A percentile compares a stretch with the other conserved stretches of the same genome.
phyloP scores from a whole-genome alignment of 306 rosid genomes.

The Medicago truncatula region DNA sequence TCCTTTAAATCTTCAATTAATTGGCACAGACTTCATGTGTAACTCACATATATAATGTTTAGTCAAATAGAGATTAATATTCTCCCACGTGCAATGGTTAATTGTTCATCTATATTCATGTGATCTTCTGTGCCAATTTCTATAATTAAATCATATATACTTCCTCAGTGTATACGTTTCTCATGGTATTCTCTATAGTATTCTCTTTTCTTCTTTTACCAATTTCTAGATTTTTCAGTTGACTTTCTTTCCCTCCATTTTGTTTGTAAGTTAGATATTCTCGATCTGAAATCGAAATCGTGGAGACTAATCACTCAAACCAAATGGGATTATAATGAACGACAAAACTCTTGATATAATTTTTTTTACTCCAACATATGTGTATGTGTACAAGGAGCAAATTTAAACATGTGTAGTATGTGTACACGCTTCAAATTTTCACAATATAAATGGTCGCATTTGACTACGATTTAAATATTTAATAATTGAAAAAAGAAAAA shows the following conservation, averaged over 20 bases:
- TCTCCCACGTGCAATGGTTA: conserved; percentile 57
- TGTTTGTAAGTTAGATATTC: background rate
- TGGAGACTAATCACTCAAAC: too few relatives aligned
- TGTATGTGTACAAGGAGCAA: background rate
- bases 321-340: too few relatives aligned
- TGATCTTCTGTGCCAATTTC: conserved; percentile 51
- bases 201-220: conserved; percentile 32
- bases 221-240: conserved; percentile 37
- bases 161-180: conserved; percentile 36
- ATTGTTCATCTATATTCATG: conserved; percentile 50
- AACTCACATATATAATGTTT: conserved; percentile 18
- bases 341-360: too few relatives aligned
- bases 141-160: conserved; percentile 39
- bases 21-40: conserved; percentile 53
- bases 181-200: conserved; percentile 24
- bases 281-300: too few relatives aligned
- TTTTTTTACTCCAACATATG: too few relatives aligned
- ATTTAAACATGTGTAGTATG: too few relatives aligned
- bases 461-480: background rate
- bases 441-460: background rate
- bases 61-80: conserved; percentile 46
- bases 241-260: conserved; percentile 28
- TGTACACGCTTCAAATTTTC: background rate
- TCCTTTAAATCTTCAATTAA: conserved; percentile 45
- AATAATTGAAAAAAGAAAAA: background rate